Percentiles rank a stretch among this genome's conserved stretches.
Evolutionary conservation across 2,329 filamentous ascomycete species (phyloP).

Genomic region (Cercospora sojina): DNA sequence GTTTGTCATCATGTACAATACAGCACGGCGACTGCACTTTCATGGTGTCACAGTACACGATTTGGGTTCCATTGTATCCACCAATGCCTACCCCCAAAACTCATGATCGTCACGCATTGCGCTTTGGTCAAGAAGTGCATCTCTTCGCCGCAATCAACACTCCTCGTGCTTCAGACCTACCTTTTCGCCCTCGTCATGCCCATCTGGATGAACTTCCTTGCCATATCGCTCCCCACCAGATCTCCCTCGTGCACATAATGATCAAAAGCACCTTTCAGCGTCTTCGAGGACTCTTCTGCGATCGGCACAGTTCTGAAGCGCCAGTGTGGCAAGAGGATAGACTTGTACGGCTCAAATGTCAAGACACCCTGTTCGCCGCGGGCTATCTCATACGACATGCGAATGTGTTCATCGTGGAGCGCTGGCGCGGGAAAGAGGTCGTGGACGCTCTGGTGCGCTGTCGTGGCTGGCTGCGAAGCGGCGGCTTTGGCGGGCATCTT

Average conservation of each 20-base stretch:
- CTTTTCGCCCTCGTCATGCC: conserved; percentile 59
- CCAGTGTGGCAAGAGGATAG: conserved; percentile 59
- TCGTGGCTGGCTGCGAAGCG: not conserved
- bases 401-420: conserved; percentile 37
- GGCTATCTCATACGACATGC: conserved; percentile 57
- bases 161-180: no score
- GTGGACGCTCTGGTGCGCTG: not conserved
- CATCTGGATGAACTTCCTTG: conserved; percentile 65
- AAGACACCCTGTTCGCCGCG: conserved; percentile 62
- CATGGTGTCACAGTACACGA: no score
- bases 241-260: conserved; percentile 53
- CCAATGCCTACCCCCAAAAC: no score
- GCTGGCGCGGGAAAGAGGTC: conserved; percentile 32
- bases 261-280: conserved; percentile 53
- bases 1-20: no score
- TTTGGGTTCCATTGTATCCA: no score
- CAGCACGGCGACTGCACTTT: no score
- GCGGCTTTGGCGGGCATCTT: not conserved
- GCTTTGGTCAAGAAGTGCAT: no score
- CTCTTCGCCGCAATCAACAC: no score
- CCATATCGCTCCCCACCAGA: conserved; percentile 66
- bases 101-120: no score
- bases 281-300: conserved; percentile 51
- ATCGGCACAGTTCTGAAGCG: conserved; percentile 56
- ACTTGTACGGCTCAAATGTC: conserved; percentile 65